phyloP scores from a whole-genome alignment of 148 eudicot species.

The Diospyros lotus region DNA sequence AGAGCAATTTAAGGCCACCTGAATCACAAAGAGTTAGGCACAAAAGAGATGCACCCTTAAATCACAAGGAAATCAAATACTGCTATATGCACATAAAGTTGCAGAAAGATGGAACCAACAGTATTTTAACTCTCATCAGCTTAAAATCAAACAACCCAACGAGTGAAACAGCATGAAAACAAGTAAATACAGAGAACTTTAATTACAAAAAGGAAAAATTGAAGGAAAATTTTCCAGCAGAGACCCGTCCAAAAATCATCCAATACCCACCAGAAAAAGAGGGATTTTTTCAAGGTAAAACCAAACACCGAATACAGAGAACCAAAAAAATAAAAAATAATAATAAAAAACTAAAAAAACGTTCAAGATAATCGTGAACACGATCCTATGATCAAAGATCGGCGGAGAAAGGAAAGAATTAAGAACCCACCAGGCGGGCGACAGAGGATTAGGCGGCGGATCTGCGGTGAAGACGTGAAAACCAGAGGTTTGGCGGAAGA shows the following conservation, averaged over 20 bases:
- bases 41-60: not conserved
- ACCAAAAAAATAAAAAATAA: not conserved
- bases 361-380: conserved; percentile 9
- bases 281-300: not conserved
- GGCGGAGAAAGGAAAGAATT: conserved; percentile 1
- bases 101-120: not conserved
- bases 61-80: not conserved
- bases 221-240: not conserved
- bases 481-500: not conserved
- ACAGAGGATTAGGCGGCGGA: conserved; percentile 24
- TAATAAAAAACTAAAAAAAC: not conserved
- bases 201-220: not conserved
- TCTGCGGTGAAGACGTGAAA: conserved; percentile 33
- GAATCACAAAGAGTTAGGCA: not conserved
- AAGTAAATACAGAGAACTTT: not conserved
- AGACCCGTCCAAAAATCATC: not conserved
- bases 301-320: conserved; percentile 9
- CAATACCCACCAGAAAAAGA: not conserved
- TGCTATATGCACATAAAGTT: not conserved
- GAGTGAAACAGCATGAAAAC: conserved; percentile 2
- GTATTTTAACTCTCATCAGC: not conserved
- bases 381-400: conserved; percentile 18
- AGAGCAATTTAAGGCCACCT: not conserved
- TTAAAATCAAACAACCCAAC: not conserved
- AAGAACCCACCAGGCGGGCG: conserved; percentile 14